Conservation (phyloP, 1,139 yeast species). For the Blastobotrys illinoisensis region DNA sequence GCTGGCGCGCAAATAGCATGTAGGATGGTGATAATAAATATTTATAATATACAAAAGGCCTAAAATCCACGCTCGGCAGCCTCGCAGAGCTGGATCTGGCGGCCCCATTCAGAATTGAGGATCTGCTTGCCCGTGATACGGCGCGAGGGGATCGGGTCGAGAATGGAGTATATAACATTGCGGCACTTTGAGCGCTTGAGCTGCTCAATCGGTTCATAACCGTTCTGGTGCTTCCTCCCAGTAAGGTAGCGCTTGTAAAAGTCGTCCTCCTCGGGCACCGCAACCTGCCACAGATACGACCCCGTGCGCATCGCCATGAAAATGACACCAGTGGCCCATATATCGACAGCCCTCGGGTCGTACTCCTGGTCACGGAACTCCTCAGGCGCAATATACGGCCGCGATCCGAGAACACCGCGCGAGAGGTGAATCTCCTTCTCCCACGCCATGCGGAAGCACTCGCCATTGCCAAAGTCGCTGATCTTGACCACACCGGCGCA, state of each 20-base stretch:
- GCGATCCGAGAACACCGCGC: slow-evolving; percentile 84
- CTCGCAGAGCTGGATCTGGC: slow-evolving; percentile 74
- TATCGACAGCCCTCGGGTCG: slow-evolving; percentile 88
- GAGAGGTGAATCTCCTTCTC: slow-evolving; percentile 78
- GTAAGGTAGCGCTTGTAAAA: slow-evolving; percentile 67
- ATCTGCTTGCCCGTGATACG: slow-evolving; percentile 86
- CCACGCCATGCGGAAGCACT: slow-evolving; percentile 97
- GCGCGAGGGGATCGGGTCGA: slow-evolving; percentile 83
- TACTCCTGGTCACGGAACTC: slow-evolving; percentile 70
- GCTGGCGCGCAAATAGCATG: too few relatives aligned
- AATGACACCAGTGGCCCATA: slow-evolving; percentile 96
- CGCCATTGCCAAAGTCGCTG: slow-evolving; percentile 94
- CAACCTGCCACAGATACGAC: slow-evolving; percentile 85
- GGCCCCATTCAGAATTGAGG: slow-evolving; percentile 91
- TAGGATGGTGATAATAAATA: too few relatives aligned
- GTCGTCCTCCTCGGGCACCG: slow-evolving; percentile 67
- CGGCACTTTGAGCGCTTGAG: slow-evolving; percentile 77
- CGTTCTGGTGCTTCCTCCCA: slow-evolving; percentile 72
- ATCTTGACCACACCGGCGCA: slow-evolving; percentile 77
- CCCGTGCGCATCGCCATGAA: slow-evolving; percentile 99
- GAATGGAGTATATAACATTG: slow-evolving; percentile 83
- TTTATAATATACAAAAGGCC: not conserved
- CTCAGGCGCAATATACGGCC: slow-evolving; percentile 96
- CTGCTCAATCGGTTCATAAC: slow-evolving; percentile 85
- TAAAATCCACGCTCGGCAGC: slow-evolving; percentile 46